These are phyloP conservation scores for Fusarium haematococcum DNA, from an alignment of 2,329 filamentous ascomycete genomes.

Conservation along the genomic window DNA sequence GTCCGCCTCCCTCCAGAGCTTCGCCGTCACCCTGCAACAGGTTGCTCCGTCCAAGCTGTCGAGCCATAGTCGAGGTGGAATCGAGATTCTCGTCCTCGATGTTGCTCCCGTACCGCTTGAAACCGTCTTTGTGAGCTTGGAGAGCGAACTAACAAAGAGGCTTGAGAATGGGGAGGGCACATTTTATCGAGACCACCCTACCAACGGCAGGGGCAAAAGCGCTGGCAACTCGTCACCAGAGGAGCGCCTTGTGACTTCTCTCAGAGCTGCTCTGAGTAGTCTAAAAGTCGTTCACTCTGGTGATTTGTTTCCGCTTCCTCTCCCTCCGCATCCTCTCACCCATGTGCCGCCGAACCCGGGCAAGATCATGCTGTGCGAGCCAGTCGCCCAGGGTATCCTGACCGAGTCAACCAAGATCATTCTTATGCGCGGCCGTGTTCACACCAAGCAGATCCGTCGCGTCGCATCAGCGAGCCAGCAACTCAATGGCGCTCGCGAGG, in stretches of 20 bases:
- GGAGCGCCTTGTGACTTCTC: constrained; percentile 71
- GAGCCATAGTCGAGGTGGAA: constrained; percentile 77
- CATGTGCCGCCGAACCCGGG: constrained; percentile 87
- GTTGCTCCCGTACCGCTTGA: constrained; percentile 84
- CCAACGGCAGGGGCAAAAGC: constrained; percentile 52
- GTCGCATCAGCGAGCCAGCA: constrained; percentile 53
- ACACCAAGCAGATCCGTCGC: constrained; percentile 63
- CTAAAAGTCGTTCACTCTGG: constrained; percentile 85
- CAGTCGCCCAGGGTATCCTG: constrained; percentile 88
- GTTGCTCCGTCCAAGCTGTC: constrained; percentile 81
- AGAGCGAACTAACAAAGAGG: constrained; percentile 82
- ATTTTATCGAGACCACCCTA: constrained; percentile 76
- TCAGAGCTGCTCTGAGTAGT: constrained; percentile 79
- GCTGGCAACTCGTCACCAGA: constrained; percentile 57
- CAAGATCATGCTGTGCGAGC: constrained; percentile 92
- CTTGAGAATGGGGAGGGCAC: constrained; percentile 86
- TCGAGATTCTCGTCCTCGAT: constrained; percentile 87
- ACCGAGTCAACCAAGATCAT: constrained; percentile 85
- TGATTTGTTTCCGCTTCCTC: constrained; percentile 80
- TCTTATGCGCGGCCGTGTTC: constrained; percentile 73
- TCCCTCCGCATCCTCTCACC: constrained; percentile 87
- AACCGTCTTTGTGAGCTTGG: constrained; percentile 86
- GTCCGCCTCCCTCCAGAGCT: constrained; percentile 81
- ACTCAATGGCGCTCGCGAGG: constrained; percentile 69
- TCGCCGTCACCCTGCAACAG: constrained; percentile 78